Base-by-base conservation (phyloP, 1,284 basidiomycete species). In the Blastosporella zonata region DNA sequence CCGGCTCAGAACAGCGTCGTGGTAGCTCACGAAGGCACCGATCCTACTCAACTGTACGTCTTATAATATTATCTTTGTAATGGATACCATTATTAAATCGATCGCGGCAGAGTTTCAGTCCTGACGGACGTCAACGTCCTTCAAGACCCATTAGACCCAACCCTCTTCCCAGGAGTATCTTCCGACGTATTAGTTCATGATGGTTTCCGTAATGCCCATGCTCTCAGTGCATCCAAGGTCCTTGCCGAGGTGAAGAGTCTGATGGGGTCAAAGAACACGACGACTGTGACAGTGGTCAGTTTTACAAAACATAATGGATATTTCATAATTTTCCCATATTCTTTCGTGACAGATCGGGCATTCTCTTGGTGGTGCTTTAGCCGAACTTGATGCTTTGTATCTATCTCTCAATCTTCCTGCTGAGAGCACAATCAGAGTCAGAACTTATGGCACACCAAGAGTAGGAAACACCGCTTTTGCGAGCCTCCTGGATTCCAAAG, bases 351-450 rank as follows among this genome's bases (percentile, higher is more conserved):
- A 77, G 73, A 60, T 79, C 33, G 77, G 79, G 2, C 79, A 80
- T 56, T 80, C 75, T 17, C 71, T 81, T n/a, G 80, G 79, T 23
- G 79, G 76, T 36, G 78, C 78, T n/a, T 62, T 81, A 17, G 74
- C 77, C 4, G 72, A 76, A 54, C 70, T 81, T 9, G 75, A 79
- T 46, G 67, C 75, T 13, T 52, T 80, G n/a, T 77, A 72, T 61
- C 65, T 81, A 47, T 62, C 64, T 1, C 59, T 80, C 28, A 74
- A 77, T 52, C 61, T 81, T 21, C 74, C 75, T 2, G 57, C 67
- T 6, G 54, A 56, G 38, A 67, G 71, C 39, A 54, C 58, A 8
- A 65, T 81, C 47, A 72, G 68, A 43, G 71, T 70, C 3, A 65
- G 75, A 37, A 78, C 77, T 13, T 81, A 70, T 52, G 77, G 76